Percentiles rank a stretch among this genome's conserved stretches.
phyloP scores from a whole-genome alignment of 108 stramenopile species.

The Skeletonema tropicum region DNA sequence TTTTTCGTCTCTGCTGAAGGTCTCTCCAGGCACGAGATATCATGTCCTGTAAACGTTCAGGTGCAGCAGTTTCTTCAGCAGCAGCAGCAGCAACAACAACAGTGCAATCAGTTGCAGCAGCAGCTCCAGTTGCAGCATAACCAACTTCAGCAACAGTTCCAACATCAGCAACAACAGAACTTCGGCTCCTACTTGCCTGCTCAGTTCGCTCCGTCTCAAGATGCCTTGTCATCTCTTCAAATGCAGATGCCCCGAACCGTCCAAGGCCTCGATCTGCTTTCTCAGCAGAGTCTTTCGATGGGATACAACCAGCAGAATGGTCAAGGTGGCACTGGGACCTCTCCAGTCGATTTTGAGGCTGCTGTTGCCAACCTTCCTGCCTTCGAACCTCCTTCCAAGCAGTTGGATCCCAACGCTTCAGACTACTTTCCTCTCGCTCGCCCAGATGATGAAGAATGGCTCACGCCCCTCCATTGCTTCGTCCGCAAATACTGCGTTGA shows the following conservation, averaged over 20 bases:
- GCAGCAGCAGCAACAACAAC: conserved; percentile 29
- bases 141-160: conserved; percentile 17
- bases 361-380: conserved; percentile 18
- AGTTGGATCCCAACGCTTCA: conserved; percentile 12
- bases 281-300: conserved; percentile 7
- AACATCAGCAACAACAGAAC: conserved; percentile 14
- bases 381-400: conserved; percentile 8
- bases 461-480: conserved; percentile 87
- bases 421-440: conserved; percentile 64
- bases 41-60: conserved; percentile 18
- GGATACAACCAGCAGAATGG: neutral
- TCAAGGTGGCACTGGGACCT: neutral
- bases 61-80: conserved; percentile 28
- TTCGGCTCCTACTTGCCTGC: neutral
- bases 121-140: conserved; percentile 41
- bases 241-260: neutral
- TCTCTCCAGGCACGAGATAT: conserved; percentile 12
- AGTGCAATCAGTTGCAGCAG: conserved; percentile 21
- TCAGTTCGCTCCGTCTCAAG: conserved; percentile 5
- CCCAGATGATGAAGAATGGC: conserved; percentile 73
- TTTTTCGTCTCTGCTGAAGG: conserved; percentile 10
- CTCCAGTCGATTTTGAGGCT: conserved; percentile 19
- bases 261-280: conserved; percentile 8
- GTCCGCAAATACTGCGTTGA: conserved; percentile 79
- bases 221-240: conserved; percentile 18